Evolutionary conservation across 768 basidiomycete species (phyloP), one percentile per base, ranked within the genome.

Genomic region (Suillus discolor): DNA sequence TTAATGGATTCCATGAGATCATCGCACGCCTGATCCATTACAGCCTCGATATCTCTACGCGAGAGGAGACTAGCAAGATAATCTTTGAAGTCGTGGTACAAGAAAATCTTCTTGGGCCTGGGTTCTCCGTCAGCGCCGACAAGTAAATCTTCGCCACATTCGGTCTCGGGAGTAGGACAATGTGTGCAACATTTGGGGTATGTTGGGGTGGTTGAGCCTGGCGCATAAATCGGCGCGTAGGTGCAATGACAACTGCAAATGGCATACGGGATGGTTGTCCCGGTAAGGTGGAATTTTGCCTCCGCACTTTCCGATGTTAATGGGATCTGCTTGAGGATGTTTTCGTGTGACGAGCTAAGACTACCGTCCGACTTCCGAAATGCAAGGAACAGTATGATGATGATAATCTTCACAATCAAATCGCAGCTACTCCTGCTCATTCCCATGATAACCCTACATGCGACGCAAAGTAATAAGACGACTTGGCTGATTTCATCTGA

Each of bases 391-490:
- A 57, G 63, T 42, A 57, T 6, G 13, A 61, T 11, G 20, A 23
- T 13, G 20, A 61, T 39, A 6, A 61, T 61, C 18, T 28, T 44
- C 8, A 61, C 20, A 34, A 28, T 41, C 16, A 61, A 72, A 34
- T 74, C 63, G 13, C 64, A 55, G 0, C 57, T 62, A 4, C 12
- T 9, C 2, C 11, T 41, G 15, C 71, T 53, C 13, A 75, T 55
- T 2, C 68, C 67, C 59, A 73, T 65, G 20, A 77, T 18, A 8
- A 70, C 28, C 38, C 20, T 47, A 11, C 45, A 47, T 47, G 45
- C 4, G 0, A 47, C 45, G n/a, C 20, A n/a, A 3, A 47, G 9
- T 20, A 47, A 47, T 11, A 47, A 9, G 9, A 47, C 11, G 45
- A 47, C 4, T n/a, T 47, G 45, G 20, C 2, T n/a, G n/a, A 47